These are phyloP conservation scores for Zymoseptoria brevis DNA, from an alignment of 2,329 filamentous ascomycete species.

Conservation along the genomic window DNA sequence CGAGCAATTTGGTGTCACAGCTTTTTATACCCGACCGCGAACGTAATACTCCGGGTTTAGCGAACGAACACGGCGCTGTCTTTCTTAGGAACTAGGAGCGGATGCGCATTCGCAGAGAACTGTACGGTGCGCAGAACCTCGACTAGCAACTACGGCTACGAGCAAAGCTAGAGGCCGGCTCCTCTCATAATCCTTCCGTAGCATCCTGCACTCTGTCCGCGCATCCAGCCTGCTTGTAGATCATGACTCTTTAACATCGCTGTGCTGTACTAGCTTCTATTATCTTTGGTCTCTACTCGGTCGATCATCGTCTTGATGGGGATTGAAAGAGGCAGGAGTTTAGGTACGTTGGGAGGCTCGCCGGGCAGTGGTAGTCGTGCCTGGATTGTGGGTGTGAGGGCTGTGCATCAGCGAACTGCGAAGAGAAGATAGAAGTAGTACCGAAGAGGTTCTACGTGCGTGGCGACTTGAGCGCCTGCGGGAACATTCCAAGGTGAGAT, in stretches of 20 bases:
- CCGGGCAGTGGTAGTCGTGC: background rate
- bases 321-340: background rate
- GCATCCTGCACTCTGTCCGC: too few species aligned
- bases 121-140: too few species aligned
- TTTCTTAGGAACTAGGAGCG: too few species aligned
- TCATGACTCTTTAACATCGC: background rate
- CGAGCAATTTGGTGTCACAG: too few species aligned
- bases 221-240: too few species aligned
- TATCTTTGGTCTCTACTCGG: background rate
- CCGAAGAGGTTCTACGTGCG: background rate
- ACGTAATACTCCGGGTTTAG: too few species aligned
- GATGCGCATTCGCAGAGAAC: too few species aligned
- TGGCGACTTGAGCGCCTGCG: background rate
- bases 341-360: background rate
- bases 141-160: too few species aligned
- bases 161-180: too few species aligned
- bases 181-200: too few species aligned
- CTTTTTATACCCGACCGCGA: too few species aligned
- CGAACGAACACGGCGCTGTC: too few species aligned
- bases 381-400: background rate
- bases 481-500: background rate
- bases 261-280: background rate
- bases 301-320: background rate
- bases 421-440: background rate
- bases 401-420: background rate